Evolutionary conservation across 2,329 filamentous ascomycete species (phyloP).

Genomic region (Blastomyces percursus): DNA sequence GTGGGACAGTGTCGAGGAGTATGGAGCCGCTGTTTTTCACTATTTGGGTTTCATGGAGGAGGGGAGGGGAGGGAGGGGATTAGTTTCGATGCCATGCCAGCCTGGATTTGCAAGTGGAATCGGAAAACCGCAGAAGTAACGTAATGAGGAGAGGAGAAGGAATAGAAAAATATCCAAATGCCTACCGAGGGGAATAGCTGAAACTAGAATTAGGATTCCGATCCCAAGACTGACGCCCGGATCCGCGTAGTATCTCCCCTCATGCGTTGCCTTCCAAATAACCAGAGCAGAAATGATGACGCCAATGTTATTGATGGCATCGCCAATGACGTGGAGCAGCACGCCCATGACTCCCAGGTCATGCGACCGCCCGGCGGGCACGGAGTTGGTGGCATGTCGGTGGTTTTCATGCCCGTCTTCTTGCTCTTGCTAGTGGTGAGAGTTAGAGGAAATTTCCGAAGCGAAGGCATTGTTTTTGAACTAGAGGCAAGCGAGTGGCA

Average conservation of each 20-base stretch:
- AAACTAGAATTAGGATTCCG: constrained; percentile 58
- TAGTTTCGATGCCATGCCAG: not conserved
- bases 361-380: constrained; percentile 22
- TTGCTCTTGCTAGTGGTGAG: not conserved
- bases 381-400: constrained; percentile 26
- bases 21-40: constrained; percentile 42
- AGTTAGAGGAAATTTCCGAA: not conserved
- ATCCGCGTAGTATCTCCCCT: constrained; percentile 58
- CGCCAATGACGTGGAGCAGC: constrained; percentile 58
- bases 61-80: not conserved
- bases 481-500: not conserved
- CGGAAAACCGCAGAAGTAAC: not conserved
- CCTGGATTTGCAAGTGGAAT: not conserved
- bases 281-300: constrained; percentile 59
- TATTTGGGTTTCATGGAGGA: not conserved
- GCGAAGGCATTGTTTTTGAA: not conserved
- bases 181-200: constrained; percentile 47
- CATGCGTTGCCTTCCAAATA: constrained; percentile 47
- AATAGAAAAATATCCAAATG: not conserved
- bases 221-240: constrained; percentile 59
- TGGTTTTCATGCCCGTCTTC: constrained; percentile 5
- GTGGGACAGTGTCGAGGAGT: constrained; percentile 55
- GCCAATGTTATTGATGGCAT: constrained; percentile 64
- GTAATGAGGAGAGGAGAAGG: not conserved
- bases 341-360: constrained; percentile 60